Base-by-base conservation (phyloP, 2,329 filamentous ascomycete genomes). In the Dactylellina drechsleri region DNA sequence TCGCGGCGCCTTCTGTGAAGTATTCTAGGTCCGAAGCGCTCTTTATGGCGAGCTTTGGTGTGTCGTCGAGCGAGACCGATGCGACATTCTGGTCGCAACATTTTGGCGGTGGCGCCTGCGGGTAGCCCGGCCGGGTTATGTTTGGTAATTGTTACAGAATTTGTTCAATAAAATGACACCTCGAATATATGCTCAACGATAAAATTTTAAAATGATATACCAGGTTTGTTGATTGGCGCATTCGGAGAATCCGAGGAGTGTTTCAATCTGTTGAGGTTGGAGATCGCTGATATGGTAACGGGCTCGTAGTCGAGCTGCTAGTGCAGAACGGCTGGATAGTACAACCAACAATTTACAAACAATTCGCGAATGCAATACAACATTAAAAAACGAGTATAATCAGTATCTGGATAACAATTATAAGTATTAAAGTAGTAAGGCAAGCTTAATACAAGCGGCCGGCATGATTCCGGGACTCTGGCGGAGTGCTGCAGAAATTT, bases 1-100 rank as follows among this genome's bases (percentile, higher is more conserved):
- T 79, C 54, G 76, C 75, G 15, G 78, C 78, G 26, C 78, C 78
- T 57, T 79, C 78, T 20, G 74, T 67, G 45, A 79, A 78, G 71
- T 79, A 79, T 47, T 77, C 77, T 76, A 78, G 78, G 7, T 79
- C 78, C 23, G 77, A 76, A 4, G 78, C 67, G 41, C 77, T 77
- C 5, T 52, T 41, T 16, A 76, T 76, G 47, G 23, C 31, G 45
- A 70, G 71, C 45, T 76, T 64, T 31, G 71, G 64, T 18, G 59
- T 31, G 13, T 70, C 47, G 50, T 70, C 65, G 49, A 76, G 58
- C 23, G 60, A 20, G 13, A 66, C 23, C 41, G 71, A 47, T 13
- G 64, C 58, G 7, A 45, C 71, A 20, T 70, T 76, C 31, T 65
- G 64, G 12, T 6, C 64, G 52, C 13, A 76, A 36, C 71, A 70